Base-by-base conservation (phyloP, 257 asterid genomes). In the Solanum etuberosum region DNA sequence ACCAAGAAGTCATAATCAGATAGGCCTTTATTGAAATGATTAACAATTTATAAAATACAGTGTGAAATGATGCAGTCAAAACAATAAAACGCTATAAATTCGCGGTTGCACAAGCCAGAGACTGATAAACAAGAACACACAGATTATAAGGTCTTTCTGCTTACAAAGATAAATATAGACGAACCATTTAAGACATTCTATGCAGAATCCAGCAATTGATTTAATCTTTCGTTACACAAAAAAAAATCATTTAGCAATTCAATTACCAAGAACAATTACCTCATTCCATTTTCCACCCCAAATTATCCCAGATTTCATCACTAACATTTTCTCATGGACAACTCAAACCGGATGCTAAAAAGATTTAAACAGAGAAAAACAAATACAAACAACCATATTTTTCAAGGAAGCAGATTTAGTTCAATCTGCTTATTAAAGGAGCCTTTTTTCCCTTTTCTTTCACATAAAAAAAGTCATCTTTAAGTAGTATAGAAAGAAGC, bases 1-100 rank as follows among this genome's bases (percentile, higher is more conserved):
- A 23, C 43, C 85, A 82, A 31, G 43, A 68, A 91, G 2, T 63
- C 85, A 51, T 6, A 42, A 73, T 91, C 88, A 91, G 91, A 87
- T 2, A 42, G 1, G 85, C 0, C 63, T 29, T 27, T 29, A 43
- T 29, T 0, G 0, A 81, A 48, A 48, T 81, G 12, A 29, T 10
- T 48, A 48, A 18, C 29, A 81, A 48, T 0, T 12, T 81, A 48
- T 20, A 46, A 48, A 4, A 32, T 5, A 29, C 20, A 81, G 29
- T 6, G 12, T 51, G 37, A 21, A 48, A 3, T 18, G 8, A 38
- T 7, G 37, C 63, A 77, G 35, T 42, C 5, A 27, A 43, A 78
- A 25, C 9, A 78, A 29, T 7, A 27, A 27, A 77, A 8, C 6
- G 9, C 42, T 29, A 46, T 8, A 80, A 27, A 80, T 9, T 46